Percentiles rank a stretch among this genome's conserved stretches.
Evolutionary conservation across 176 grass and related monocot genomes (phyloP).

Genomic region (Ananas comosus): DNA sequence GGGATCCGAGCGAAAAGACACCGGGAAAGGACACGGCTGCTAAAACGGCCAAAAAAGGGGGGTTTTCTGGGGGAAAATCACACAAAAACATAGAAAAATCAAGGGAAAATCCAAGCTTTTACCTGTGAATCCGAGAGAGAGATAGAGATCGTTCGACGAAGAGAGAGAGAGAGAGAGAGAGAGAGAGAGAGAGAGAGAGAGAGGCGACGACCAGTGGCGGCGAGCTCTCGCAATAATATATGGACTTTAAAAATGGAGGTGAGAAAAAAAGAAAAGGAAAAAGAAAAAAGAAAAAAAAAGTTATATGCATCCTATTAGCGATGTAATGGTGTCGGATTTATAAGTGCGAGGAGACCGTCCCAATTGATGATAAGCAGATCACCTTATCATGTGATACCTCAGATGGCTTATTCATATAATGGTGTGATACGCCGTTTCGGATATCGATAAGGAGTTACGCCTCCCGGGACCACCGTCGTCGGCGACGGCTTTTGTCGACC

Average conservation of each 20-base stretch:
- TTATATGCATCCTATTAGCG: background rate
- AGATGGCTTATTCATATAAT: background rate
- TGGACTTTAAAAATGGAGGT: background rate
- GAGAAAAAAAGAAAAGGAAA: background rate
- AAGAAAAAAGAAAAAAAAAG: background rate
- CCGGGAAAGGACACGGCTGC: background rate
- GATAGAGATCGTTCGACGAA: background rate
- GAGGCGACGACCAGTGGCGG: background rate
- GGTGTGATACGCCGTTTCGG: background rate
- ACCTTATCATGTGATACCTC: background rate
- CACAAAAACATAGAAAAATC: background rate
- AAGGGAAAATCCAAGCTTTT: background rate
- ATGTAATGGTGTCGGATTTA: background rate
- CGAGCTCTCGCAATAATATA: too few relatives aligned
- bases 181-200: background rate
- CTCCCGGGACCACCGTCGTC: background rate
- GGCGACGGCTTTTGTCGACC: background rate
- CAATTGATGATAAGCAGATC: background rate
- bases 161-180: background rate
- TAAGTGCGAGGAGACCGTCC: background rate
- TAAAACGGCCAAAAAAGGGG: background rate
- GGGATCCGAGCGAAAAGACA: background rate
- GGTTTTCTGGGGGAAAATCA: background rate
- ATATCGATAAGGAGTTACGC: background rate
- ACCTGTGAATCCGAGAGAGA: background rate